These are phyloP conservation scores for Acanthamoeba royreba DNA, from an alignment of 208 protist genomes.

Conservation along the genomic window DNA sequence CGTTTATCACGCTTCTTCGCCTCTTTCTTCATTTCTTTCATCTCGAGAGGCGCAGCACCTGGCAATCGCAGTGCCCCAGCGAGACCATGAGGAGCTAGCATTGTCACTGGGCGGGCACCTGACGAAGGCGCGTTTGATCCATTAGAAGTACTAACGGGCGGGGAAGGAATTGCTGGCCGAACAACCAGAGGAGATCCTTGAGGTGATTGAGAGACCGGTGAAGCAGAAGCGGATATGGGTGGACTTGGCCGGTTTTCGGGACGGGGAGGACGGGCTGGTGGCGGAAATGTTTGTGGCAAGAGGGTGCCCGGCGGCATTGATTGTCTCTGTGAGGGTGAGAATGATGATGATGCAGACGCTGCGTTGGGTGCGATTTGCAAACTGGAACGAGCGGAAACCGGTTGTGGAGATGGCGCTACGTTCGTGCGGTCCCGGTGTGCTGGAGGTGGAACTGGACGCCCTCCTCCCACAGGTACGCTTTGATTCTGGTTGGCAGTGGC, in stretches of 20 bases:
- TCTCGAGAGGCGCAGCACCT: not conserved
- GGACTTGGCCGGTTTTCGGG: not conserved
- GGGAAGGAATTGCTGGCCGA: too few species aligned
- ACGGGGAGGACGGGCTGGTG: not conserved
- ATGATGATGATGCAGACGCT: too few species aligned
- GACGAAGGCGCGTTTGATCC: not conserved
- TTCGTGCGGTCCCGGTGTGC: not conserved
- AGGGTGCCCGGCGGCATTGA: too few species aligned
- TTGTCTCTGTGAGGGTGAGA: too few species aligned
- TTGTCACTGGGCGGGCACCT: not conserved
- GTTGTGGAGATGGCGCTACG: too few species aligned
- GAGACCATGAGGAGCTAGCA: not conserved
- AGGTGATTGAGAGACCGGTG: not conserved
- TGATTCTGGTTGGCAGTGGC: too few species aligned
- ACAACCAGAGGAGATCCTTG: not conserved
- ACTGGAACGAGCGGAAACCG: too few species aligned
- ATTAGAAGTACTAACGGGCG: not conserved
- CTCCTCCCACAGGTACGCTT: not conserved
- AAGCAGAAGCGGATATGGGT: not conserved
- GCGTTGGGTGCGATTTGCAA: too few species aligned
- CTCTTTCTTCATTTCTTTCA: not conserved
- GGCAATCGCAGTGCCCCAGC: not conserved
- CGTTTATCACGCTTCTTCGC: not conserved
- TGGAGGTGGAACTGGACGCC: not conserved
- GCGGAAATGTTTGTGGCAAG: not conserved